These are phyloP conservation scores for Sporothrix variecibatus DNA, from an alignment of 2,329 filamentous ascomycete species.

Conservation along the genomic window DNA sequence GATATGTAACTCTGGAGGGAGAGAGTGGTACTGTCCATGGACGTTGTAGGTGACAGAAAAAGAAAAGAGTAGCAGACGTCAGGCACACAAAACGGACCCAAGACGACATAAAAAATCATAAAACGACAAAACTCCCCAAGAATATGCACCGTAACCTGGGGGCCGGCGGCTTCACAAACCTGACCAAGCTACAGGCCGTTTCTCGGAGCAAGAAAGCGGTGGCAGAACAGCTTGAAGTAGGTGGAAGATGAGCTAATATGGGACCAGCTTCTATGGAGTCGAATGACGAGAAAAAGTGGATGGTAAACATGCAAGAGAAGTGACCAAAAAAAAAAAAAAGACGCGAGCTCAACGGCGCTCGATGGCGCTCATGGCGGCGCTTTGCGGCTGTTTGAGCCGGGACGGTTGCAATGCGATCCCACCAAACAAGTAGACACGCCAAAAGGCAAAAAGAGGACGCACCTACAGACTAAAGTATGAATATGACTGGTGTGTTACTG, in stretches of 20 bases:
- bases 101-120: neutral
- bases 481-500: neutral
- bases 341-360: neutral
- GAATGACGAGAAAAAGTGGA: neutral
- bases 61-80: neutral
- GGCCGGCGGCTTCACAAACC: neutral
- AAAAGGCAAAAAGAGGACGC: neutral
- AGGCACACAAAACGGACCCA: neutral
- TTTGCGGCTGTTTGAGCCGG: conserved; percentile 14
- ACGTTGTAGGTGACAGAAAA: neutral
- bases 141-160: conserved; percentile 4
- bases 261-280: neutral
- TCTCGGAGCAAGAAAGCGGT: neutral
- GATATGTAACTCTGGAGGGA: neutral
- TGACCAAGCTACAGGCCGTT: neutral
- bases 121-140: neutral
- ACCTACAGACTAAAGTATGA: neutral
- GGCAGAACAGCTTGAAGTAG: neutral
- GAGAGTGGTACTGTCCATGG: neutral
- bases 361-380: neutral
- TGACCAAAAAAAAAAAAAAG: neutral
- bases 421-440: neutral
- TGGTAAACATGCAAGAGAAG: neutral
- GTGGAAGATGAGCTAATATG: neutral
- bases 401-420: conserved; percentile 4